Conservation (phyloP, 2,329 filamentous ascomycete species). For the Ophiostoma piceae region DNA sequence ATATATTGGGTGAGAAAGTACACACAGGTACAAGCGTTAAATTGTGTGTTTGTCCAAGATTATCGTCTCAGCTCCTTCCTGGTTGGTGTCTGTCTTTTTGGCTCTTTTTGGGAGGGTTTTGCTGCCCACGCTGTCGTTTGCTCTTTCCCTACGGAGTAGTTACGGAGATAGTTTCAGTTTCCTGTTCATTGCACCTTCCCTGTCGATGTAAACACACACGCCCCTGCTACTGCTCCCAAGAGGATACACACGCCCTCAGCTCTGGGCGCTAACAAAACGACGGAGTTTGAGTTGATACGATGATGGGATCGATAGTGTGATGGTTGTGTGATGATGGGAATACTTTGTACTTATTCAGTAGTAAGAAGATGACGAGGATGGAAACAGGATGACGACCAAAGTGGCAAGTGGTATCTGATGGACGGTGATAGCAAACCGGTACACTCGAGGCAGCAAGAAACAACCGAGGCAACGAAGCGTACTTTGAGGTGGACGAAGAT, state of each 20-base stretch:
- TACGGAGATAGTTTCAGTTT: conserved; percentile 1
- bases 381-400: background rate
- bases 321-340: background rate
- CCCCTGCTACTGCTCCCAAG: background rate
- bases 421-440: background rate
- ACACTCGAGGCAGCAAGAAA: background rate
- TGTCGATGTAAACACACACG: conserved; percentile 4
- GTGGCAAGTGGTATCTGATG: background rate
- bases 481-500: background rate
- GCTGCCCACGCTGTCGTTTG: background rate
- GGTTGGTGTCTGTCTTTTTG: background rate
- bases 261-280: conserved; percentile 12
- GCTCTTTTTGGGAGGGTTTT: background rate
- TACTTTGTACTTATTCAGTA: no score
- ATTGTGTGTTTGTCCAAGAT: conserved; percentile 4
- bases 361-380: background rate
- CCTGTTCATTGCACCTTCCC: conserved; percentile 4
- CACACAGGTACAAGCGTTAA: background rate
- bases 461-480: background rate
- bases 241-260: conserved; percentile 21
- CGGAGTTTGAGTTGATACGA: conserved; percentile 13
- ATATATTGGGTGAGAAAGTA: background rate
- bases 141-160: background rate
- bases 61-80: conserved; percentile 13
- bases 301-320: no score